phyloP scores from a whole-genome alignment of 1,139 yeast genomes.

The Magnusiomyces tetraspermus region DNA sequence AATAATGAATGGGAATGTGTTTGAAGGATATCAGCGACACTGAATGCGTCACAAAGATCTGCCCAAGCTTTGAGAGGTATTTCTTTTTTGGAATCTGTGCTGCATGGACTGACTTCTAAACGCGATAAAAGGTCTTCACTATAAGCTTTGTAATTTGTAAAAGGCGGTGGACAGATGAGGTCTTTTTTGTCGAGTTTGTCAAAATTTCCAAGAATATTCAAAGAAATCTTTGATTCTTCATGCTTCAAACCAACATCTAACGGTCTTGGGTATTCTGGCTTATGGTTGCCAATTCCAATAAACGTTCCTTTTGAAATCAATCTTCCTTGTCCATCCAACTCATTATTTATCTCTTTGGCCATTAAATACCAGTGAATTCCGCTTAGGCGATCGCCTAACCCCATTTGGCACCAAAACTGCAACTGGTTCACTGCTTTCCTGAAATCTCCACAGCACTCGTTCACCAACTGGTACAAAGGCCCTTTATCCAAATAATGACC shows the following conservation, averaged over 20 bases:
- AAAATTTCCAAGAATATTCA: background rate
- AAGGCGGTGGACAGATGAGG: background rate
- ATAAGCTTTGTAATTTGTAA: background rate
- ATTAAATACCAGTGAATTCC: too few relatives aligned
- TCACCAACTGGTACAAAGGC: slow-evolving; percentile 34
- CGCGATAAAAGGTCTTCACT: background rate
- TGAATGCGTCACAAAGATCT: background rate
- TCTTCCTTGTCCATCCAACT: too few relatives aligned
- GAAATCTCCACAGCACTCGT: slow-evolving; percentile 39
- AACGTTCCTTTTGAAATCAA: slow-evolving; percentile 7
- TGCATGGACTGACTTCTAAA: background rate
- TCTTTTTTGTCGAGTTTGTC: too few relatives aligned
- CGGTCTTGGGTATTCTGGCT: background rate
- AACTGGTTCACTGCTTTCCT: slow-evolving; percentile 46
- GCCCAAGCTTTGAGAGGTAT: background rate
- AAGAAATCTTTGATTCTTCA: too few relatives aligned
- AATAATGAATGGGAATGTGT: background rate
- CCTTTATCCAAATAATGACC: slow-evolving; percentile 33
- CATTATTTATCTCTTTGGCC: too few relatives aligned
- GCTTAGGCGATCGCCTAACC: slow-evolving; percentile 22
- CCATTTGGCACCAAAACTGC: slow-evolving; percentile 48
- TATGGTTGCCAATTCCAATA: slow-evolving; percentile 3
- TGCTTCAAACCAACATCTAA: too few relatives aligned
- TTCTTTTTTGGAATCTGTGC: background rate
- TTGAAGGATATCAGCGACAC: slow-evolving; percentile 3